A percentile compares a stretch with the other conserved stretches of the same genome.
Conservation (phyloP, 352 stramenopile species). For the Phytopythium boreale region DNA sequence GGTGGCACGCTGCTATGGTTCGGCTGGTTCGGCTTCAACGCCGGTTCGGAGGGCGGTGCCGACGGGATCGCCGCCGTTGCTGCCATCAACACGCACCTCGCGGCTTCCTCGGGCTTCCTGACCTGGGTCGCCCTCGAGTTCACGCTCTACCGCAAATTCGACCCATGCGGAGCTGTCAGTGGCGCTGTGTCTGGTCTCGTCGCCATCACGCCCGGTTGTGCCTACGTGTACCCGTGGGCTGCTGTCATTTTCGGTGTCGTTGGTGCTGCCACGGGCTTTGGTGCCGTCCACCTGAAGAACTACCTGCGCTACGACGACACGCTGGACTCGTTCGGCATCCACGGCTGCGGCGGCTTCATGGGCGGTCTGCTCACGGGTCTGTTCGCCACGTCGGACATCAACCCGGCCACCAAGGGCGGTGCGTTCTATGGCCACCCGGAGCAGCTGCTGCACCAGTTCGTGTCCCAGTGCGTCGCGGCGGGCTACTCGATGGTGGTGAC, state of each 20-base stretch:
- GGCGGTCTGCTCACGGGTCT: conserved; percentile 70
- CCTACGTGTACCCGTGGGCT: conserved; percentile 67
- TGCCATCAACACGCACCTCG: conserved; percentile 74
- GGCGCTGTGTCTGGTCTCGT: conserved; percentile 68
- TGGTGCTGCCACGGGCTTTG: conserved; percentile 44
- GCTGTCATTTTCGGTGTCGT: conserved; percentile 71
- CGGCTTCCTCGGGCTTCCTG: conserved; percentile 61
- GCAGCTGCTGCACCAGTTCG: conserved; percentile 55
- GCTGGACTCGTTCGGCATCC: conserved; percentile 74
- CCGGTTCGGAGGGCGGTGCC: conserved; percentile 52
- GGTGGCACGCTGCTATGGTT: conserved; percentile 76
- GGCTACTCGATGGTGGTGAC: conserved; percentile 69
- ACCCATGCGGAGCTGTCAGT: conserved; percentile 55
- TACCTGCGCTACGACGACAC: conserved; percentile 73
- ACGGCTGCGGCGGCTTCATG: conserved; percentile 59
- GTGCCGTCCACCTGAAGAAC: conserved; percentile 62
- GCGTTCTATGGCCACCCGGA: conserved; percentile 47
- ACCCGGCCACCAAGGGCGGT: conserved; percentile 51
- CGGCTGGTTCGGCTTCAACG: conserved; percentile 86
- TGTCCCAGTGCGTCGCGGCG: conserved; percentile 50
- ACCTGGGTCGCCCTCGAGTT: conserved; percentile 68
- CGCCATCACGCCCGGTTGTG: conserved; percentile 64
- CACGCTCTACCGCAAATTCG: conserved; percentile 42
- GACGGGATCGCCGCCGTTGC: conserved; percentile 64
- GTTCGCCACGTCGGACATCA: conserved; percentile 57